phyloP scores from a whole-genome alignment of 805 yeast species.

The Saccharomycopsis sp. region DNA sequence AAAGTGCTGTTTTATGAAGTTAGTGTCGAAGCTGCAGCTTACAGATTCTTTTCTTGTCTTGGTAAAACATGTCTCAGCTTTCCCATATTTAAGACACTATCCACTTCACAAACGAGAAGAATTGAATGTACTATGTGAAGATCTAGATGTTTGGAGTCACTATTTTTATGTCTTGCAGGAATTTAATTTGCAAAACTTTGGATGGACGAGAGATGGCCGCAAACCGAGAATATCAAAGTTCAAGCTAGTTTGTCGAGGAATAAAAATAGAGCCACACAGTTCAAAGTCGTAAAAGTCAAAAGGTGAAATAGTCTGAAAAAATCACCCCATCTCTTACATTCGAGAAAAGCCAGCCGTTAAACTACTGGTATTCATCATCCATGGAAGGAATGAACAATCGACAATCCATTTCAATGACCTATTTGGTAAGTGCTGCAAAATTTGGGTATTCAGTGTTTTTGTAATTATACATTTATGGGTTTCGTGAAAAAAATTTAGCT shows the following conservation, averaged over 20 bases:
- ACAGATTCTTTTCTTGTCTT: too few relatives aligned
- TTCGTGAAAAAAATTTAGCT: background rate
- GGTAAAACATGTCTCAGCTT: too few relatives aligned
- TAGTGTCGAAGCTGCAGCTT: too few relatives aligned
- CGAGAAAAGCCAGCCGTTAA: background rate
- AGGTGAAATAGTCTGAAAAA: background rate
- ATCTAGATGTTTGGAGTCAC: background rate
- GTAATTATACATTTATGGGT: background rate
- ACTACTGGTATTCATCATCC: background rate
- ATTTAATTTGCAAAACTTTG: background rate
- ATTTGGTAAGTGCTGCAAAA: background rate
- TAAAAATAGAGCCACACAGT: background rate
- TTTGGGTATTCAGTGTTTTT: background rate
- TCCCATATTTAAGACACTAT: too few relatives aligned
- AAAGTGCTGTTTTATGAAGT: background rate
- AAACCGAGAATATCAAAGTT: background rate
- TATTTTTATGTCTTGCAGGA: background rate
- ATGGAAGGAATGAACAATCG: background rate
- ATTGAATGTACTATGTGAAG: too few relatives aligned
- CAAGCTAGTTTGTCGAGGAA: background rate
- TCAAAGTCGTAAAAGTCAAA: background rate
- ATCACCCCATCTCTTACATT: background rate
- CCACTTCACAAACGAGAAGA: background rate
- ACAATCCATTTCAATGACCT: background rate
- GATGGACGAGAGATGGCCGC: background rate